Conservation (phyloP, 2,329 filamentous ascomycete genomes). For the Claviceps purpurea region DNA sequence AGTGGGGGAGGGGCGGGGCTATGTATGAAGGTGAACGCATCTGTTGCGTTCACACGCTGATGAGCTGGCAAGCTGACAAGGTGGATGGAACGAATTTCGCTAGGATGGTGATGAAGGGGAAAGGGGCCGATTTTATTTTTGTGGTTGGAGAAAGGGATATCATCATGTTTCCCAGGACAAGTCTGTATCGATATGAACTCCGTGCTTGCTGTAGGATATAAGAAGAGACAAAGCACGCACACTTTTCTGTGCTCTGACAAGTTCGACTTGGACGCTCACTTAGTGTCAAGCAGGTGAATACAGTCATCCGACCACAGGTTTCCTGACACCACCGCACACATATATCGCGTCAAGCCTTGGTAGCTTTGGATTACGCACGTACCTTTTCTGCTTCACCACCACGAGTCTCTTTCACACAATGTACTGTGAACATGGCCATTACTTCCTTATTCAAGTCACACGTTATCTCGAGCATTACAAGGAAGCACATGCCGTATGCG, state of each 20-base stretch:
- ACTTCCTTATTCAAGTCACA: too few relatives aligned
- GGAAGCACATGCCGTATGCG: too few relatives aligned
- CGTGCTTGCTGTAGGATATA: conserved; percentile 7
- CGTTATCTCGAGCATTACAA: too few relatives aligned
- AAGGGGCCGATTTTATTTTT: background rate
- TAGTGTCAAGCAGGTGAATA: background rate
- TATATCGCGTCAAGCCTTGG: too few relatives aligned
- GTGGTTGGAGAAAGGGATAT: background rate
- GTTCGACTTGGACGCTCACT: background rate
- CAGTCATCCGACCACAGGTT: too few relatives aligned
- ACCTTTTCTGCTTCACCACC: too few relatives aligned
- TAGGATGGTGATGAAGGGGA: background rate
- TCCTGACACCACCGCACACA: too few relatives aligned
- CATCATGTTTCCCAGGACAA: background rate
- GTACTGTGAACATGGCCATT: too few relatives aligned
- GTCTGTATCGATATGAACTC: background rate
- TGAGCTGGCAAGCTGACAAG: too few relatives aligned
- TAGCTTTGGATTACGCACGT: too few relatives aligned
- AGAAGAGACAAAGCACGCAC: background rate
- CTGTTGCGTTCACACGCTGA: background rate
- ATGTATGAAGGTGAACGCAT: background rate
- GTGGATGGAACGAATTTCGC: background rate
- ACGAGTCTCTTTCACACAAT: too few relatives aligned
- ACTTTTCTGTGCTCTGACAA: background rate
- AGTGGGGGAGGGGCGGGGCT: too few relatives aligned